Percentiles rank a stretch among this genome's conserved stretches.
These are phyloP conservation scores for Calonectria henricotiae DNA, from an alignment of 2,329 filamentous ascomycete genomes.

Conservation along the genomic window DNA sequence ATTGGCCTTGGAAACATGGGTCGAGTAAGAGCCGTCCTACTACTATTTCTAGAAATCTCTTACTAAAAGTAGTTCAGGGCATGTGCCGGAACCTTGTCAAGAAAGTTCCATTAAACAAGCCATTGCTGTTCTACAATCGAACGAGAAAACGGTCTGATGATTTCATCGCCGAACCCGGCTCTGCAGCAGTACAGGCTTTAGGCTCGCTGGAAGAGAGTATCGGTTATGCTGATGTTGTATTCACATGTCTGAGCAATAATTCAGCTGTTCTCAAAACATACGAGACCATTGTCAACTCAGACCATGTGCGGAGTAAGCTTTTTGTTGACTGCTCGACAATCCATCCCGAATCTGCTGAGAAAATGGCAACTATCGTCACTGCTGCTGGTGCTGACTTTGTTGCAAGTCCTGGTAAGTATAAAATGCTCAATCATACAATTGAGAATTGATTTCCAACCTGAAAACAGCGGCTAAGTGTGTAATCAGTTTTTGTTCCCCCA, in stretches of 20 bases:
- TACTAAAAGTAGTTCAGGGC: neutral
- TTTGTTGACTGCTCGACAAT: slow-evolving; percentile 16
- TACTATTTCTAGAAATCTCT: neutral
- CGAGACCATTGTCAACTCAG: neutral
- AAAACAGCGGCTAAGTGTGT: neutral
- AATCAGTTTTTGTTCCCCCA: neutral
- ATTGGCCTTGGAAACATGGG: slow-evolving; percentile 22
- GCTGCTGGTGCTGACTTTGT: slow-evolving; percentile 4
- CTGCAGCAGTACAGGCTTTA: neutral
- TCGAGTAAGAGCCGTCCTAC: neutral
- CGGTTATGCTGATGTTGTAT: neutral
- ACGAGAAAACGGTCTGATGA: slow-evolving; percentile 3
- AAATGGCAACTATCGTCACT: neutral
- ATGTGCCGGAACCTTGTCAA: slow-evolving; percentile 16
- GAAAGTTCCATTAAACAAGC: neutral
- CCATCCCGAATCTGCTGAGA: neutral
- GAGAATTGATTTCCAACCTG: neutral
- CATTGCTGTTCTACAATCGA: slow-evolving; percentile 9
- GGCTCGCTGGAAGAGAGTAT: neutral
- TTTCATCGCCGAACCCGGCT: neutral
- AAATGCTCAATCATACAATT: neutral
- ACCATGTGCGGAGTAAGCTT: neutral
- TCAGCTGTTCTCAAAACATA: slow-evolving; percentile 14
- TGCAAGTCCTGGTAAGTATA: slow-evolving; percentile 10
- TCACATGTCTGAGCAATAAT: slow-evolving; percentile 6